phyloP scores from a whole-genome alignment of 768 basidiomycete genomes.

The Terana coerulea region DNA sequence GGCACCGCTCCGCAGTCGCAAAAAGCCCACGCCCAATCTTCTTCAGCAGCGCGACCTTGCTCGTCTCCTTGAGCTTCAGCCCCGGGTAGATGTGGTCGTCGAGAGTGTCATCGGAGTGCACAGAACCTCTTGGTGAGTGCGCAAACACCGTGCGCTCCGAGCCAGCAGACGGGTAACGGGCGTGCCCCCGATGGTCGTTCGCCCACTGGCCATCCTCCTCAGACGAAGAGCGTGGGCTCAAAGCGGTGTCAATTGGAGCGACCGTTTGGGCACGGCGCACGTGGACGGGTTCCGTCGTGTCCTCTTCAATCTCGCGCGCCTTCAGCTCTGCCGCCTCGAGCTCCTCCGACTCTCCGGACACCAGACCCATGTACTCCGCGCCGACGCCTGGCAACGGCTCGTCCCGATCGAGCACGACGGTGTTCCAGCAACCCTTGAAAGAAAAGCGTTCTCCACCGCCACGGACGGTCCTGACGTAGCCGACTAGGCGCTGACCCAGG shows the following conservation, averaged over 20 bases:
- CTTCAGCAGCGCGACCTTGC: conserved; percentile 24
- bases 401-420: conserved; percentile 50
- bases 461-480: conserved; percentile 37
- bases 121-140: conserved; percentile 36
- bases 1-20: conserved; percentile 51
- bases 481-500: conserved; percentile 45
- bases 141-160: conserved; percentile 54
- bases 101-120: conserved; percentile 58
- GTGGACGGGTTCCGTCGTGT: conserved; percentile 8
- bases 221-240: conserved; percentile 18
- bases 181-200: conserved; percentile 40
- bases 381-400: conserved; percentile 16
- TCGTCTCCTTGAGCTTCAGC: conserved; percentile 10
- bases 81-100: conserved; percentile 32
- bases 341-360: conserved; percentile 49
- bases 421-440: conserved; percentile 50
- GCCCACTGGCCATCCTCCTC: conserved; percentile 52
- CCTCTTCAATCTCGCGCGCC: conserved; percentile 19
- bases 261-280: conserved; percentile 19
- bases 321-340: conserved; percentile 45
- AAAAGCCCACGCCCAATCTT: conserved; percentile 48
- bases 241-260: conserved; percentile 23
- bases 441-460: conserved; percentile 39
- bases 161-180: conserved; percentile 40
- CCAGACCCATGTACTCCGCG: conserved; percentile 59